Conservation (phyloP, 176 grass and related monocot species). For the Musa troglodytarum region DNA sequence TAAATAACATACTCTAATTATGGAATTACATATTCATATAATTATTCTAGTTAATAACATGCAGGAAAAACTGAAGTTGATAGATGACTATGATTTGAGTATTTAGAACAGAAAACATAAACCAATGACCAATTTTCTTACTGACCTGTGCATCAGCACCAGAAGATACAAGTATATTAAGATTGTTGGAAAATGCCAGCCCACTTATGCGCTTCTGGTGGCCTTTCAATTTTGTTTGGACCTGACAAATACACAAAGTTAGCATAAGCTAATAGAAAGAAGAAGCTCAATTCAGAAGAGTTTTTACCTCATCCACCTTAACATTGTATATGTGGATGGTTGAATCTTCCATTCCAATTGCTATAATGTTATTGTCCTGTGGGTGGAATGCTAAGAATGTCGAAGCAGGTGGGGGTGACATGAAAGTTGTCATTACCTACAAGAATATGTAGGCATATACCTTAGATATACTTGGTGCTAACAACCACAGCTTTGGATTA, state of each 20-base stretch:
- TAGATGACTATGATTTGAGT: background rate
- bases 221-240: constrained; percentile 86
- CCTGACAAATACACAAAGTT: constrained; percentile 41
- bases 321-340: constrained; percentile 99
- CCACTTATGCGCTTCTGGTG: constrained; percentile 94
- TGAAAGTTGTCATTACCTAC: constrained; percentile 97
- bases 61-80: too few species aligned
- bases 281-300: background rate
- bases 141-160: constrained; percentile 93
- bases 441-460: constrained; percentile 4
- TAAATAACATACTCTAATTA: too few species aligned
- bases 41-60: background rate
- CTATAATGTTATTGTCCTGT: constrained; percentile 97
- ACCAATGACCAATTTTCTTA: background rate
- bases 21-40: too few species aligned
- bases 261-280: constrained; percentile 18
- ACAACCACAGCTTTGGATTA: constrained; percentile 15
- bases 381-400: constrained; percentile 96
- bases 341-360: constrained; percentile 99
- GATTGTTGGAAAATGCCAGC: constrained; percentile 73
- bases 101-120: background rate
- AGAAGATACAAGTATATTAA: constrained; percentile 83
- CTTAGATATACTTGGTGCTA: background rate
- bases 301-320: constrained; percentile 82
- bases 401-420: constrained; percentile 79